These are phyloP conservation scores for Aspergillus udagawae DNA, from an alignment of 2,329 filamentous ascomycete species.

Conservation along the genomic window DNA sequence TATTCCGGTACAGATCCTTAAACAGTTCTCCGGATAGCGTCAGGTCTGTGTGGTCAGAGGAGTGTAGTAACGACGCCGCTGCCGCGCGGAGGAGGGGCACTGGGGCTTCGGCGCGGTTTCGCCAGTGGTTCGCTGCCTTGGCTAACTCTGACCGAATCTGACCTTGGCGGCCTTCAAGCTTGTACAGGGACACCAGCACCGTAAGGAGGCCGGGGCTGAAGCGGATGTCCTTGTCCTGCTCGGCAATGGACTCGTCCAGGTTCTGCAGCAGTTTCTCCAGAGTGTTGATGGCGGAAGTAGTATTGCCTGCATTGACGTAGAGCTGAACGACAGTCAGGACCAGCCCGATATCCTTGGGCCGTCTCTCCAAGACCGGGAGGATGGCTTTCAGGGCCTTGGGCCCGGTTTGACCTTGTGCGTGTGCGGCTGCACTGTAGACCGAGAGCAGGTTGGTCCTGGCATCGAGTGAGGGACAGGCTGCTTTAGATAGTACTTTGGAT, in stretches of 20 bases:
- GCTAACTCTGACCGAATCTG: constrained; percentile 70
- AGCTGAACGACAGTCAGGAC: constrained; percentile 77
- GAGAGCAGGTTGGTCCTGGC: constrained; percentile 54
- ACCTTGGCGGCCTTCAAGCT: constrained; percentile 66
- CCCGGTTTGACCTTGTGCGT: constrained; percentile 55
- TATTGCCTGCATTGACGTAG: constrained; percentile 68
- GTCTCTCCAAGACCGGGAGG: constrained; percentile 64
- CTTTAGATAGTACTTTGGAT: constrained; percentile 45
- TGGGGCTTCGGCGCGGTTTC: constrained; percentile 55
- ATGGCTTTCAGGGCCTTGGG: constrained; percentile 68
- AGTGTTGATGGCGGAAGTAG: constrained; percentile 67
- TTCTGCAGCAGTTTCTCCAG: constrained; percentile 71
- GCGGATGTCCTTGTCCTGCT: constrained; percentile 63
- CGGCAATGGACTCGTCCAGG: constrained; percentile 59
- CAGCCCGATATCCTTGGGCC: constrained; percentile 76
- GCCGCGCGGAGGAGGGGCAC: constrained; percentile 74
- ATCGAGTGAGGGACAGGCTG: constrained; percentile 47
- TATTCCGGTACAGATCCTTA: constrained; percentile 61
- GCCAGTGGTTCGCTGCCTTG: constrained; percentile 80
- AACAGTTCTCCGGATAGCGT: constrained; percentile 74
- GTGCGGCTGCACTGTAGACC: constrained; percentile 70
- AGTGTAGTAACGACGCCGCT: constrained; percentile 76
- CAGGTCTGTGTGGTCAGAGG: constrained; percentile 64
- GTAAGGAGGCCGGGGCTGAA: constrained; percentile 83
- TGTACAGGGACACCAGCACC: constrained; percentile 73